A percentile compares a stretch with the other conserved stretches of the same genome.
These are phyloP conservation scores for Pascua sp. DNA, from an alignment of 1,284 basidiomycete species.

Conservation along the genomic window DNA sequence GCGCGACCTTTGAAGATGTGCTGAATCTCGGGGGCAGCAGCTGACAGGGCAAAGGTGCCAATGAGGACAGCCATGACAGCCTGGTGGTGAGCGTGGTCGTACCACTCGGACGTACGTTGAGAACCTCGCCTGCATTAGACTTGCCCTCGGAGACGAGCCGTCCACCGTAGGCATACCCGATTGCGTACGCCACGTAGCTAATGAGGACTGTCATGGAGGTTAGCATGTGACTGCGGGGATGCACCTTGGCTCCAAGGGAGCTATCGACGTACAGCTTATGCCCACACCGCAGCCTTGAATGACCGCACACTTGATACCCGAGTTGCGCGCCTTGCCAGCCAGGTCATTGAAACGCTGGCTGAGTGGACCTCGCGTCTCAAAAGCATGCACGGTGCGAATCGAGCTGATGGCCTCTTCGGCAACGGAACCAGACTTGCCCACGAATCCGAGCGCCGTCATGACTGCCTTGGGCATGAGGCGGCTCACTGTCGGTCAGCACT, in stretches of 20 bases:
- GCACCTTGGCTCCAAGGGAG: not conserved
- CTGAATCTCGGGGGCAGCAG: conserved; percentile 68
- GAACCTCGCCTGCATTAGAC: conserved; percentile 65
- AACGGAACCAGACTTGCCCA: conserved; percentile 77
- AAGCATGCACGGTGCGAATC: conserved; percentile 71
- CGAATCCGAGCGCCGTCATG: conserved; percentile 61
- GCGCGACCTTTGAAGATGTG: conserved; percentile 76
- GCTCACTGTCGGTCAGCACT: not conserved
- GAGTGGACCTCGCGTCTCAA: conserved; percentile 73
- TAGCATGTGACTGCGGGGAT: not conserved
- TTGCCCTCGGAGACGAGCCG: conserved; percentile 45
- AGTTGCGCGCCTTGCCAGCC: conserved; percentile 58
- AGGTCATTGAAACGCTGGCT: conserved; percentile 65
- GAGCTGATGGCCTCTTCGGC: conserved; percentile 84
- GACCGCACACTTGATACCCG: conserved; percentile 65
- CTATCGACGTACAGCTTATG: conserved; percentile 42
- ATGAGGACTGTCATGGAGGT: conserved; percentile 55
- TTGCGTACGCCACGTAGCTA: conserved; percentile 59
- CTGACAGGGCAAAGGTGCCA: conserved; percentile 79
- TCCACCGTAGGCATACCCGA: conserved; percentile 50
- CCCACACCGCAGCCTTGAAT: conserved; percentile 67
- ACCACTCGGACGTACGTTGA: conserved; percentile 53
- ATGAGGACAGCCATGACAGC: conserved; percentile 81
- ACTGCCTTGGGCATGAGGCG: conserved; percentile 42
- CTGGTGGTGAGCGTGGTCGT: not conserved